Conservation (phyloP, 2,329 filamentous ascomycete species). For the Talaromyces sp. region DNA sequence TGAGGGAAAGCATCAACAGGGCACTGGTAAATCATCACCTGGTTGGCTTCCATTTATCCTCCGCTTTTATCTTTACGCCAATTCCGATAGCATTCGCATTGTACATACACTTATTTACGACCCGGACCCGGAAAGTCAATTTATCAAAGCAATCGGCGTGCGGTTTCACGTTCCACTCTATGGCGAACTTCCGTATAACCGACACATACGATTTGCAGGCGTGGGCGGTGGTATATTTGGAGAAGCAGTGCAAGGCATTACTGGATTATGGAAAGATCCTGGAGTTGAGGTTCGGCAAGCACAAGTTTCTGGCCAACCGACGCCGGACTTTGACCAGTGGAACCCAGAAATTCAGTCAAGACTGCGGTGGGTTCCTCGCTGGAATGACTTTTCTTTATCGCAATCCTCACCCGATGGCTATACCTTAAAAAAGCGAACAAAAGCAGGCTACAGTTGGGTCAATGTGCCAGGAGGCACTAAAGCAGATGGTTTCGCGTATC, state of each 20-base stretch:
- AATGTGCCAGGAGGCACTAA: slow-evolving; percentile 53
- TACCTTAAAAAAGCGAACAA: slow-evolving; percentile 55
- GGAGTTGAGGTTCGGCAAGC: slow-evolving; percentile 43
- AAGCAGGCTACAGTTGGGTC: slow-evolving; percentile 52
- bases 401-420: slow-evolving; percentile 58
- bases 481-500: slow-evolving; percentile 52
- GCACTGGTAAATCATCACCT: slow-evolving; percentile 18
- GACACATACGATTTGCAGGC: slow-evolving; percentile 53
- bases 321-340: slow-evolving; percentile 43
- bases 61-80: slow-evolving; percentile 55
- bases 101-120: slow-evolving; percentile 55
- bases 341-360: slow-evolving; percentile 40
- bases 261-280: slow-evolving; percentile 53
- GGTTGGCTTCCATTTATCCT: slow-evolving; percentile 50
- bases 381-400: slow-evolving; percentile 52
- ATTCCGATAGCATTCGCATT: slow-evolving; percentile 50
- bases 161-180: slow-evolving; percentile 51
- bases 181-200: slow-evolving; percentile 50
- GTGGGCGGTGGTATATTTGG: slow-evolving; percentile 50
- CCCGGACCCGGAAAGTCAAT: slow-evolving; percentile 43
- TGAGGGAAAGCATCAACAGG: slow-evolving; percentile 33
- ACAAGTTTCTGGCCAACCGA: slow-evolving; percentile 45
- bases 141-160: slow-evolving; percentile 51
- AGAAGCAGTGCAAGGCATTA: slow-evolving; percentile 56
- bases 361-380: slow-evolving; percentile 53